phyloP scores from a whole-genome alignment of 2,329 filamentous ascomycete genomes.

The Beauveria scarabaeidicola region DNA sequence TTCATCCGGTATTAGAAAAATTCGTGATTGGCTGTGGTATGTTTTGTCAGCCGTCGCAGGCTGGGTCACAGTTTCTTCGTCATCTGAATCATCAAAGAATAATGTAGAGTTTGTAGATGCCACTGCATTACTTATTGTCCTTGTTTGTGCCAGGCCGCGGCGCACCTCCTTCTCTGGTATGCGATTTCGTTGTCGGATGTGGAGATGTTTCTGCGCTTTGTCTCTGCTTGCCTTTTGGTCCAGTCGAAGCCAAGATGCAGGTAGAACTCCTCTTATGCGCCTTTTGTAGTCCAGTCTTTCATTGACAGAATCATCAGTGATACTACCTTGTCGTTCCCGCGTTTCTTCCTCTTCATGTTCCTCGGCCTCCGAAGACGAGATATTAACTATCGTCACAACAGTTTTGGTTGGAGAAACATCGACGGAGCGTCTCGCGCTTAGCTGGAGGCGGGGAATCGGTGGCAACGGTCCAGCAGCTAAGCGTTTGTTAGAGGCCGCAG shows the following conservation, averaged over 20 bases:
- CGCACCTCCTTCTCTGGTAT: conserved; percentile 33
- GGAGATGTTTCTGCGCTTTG: conserved; percentile 22
- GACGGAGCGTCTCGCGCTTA: not conserved
- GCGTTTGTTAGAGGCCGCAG: not conserved
- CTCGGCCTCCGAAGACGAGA: not conserved
- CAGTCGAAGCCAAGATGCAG: conserved; percentile 58
- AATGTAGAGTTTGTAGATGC: conserved; percentile 23
- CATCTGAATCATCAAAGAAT: conserved; percentile 40
- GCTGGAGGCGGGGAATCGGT: conserved; percentile 8
- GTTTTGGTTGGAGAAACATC: not conserved
- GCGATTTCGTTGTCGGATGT: conserved; percentile 21
- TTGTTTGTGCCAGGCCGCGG: conserved; percentile 42
- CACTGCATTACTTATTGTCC: conserved; percentile 19
- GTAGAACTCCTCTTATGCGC: conserved; percentile 52
- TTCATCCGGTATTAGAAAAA: conserved; percentile 15
- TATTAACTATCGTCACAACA: conserved; percentile 1
- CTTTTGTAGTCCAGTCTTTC: conserved; percentile 33
- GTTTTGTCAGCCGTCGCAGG: conserved; percentile 17
- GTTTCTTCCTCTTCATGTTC: not conserved
- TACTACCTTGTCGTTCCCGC: conserved; percentile 11
- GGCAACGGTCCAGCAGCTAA: conserved; percentile 1
- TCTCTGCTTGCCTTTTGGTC: conserved; percentile 37
- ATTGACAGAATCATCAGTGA: conserved; percentile 26
- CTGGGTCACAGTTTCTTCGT: conserved; percentile 22
- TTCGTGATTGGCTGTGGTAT: conserved; percentile 20